Evolutionary conservation across 139 green algal genomes (phyloP).

Genomic region (Chlorella sp.): DNA sequence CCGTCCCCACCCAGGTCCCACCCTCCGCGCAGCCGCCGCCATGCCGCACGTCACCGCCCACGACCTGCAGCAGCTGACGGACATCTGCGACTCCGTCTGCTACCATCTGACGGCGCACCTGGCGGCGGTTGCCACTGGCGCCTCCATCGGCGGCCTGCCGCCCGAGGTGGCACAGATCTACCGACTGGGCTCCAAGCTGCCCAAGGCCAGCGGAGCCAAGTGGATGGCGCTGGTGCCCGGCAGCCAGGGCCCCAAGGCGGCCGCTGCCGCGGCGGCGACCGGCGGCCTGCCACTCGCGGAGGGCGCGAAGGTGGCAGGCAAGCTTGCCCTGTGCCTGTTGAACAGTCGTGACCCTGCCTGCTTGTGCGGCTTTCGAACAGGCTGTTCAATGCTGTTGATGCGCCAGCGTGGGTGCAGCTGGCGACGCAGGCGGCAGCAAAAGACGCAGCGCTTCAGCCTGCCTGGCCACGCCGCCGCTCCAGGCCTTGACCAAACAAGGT

Average conservation of each 20-base stretch:
- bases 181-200: slow-evolving; percentile 14
- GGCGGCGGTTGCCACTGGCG: neutral
- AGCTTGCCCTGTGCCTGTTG: no score
- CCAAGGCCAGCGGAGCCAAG: neutral
- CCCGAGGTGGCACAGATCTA: neutral
- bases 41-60: neutral
- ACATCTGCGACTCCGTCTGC: slow-evolving; percentile 22
- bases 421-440: no score
- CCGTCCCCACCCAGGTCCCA: neutral
- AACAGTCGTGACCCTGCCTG: no score
- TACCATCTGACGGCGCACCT: slow-evolving; percentile 16
- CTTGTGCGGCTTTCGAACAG: no score
- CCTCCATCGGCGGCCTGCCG: neutral
- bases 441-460: no score
- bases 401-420: no score
- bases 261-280: neutral
- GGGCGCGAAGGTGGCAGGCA: neutral
- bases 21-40: neutral
- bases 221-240: neutral
- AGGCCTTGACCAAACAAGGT: no score
- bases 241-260: neutral
- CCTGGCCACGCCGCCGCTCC: no score
- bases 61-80: slow-evolving; percentile 7
- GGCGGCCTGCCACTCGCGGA: neutral
- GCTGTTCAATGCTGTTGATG: no score